These are phyloP conservation scores for Cairneyella variabilis DNA, from an alignment of 495 filamentous ascomycete genomes.

Conservation along the genomic window DNA sequence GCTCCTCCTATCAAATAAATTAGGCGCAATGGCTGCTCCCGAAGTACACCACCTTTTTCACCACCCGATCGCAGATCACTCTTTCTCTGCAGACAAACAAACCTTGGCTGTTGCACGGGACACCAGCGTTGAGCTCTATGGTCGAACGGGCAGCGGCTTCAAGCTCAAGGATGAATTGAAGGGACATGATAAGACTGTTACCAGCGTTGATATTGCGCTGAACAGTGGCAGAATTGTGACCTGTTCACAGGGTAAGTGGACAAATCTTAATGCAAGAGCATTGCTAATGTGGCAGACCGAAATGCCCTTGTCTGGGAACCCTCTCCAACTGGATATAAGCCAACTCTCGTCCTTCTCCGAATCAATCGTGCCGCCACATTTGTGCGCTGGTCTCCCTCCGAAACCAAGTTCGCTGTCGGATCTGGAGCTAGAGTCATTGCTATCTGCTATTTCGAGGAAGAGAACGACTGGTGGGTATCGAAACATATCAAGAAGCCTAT, in stretches of 20 bases:
- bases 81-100: conserved; percentile 87
- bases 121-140: conserved; percentile 87
- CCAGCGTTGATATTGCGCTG: conserved; percentile 92
- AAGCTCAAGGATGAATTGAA: conserved; percentile 85
- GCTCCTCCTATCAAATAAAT: conserved; percentile 82
- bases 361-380: conserved; percentile 97
- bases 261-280: no score
- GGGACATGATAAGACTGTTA: conserved; percentile 95
- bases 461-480: conserved; percentile 99
- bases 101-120: conserved; percentile 90
- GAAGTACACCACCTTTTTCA: conserved; percentile 98
- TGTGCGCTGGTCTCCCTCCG: conserved; percentile 94
- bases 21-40: conserved; percentile 64
- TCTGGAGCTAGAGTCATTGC: conserved; percentile 93
- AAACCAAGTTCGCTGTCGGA: conserved; percentile 95
- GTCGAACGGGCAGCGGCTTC: conserved; percentile 68
- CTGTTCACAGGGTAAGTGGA: conserved; percentile 89
- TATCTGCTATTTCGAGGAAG: conserved; percentile 98
- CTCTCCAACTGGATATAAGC: conserved; percentile 87
- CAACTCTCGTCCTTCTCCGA: conserved; percentile 91
- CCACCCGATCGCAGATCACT: conserved; percentile 93
- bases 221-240: conserved; percentile 89
- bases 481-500: conserved; percentile 99
- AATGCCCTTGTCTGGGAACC: conserved; percentile 98
- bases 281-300: conserved; percentile 62